Base-by-base conservation (phyloP, 1,284 basidiomycete species). In the Phlebopus sp. region DNA sequence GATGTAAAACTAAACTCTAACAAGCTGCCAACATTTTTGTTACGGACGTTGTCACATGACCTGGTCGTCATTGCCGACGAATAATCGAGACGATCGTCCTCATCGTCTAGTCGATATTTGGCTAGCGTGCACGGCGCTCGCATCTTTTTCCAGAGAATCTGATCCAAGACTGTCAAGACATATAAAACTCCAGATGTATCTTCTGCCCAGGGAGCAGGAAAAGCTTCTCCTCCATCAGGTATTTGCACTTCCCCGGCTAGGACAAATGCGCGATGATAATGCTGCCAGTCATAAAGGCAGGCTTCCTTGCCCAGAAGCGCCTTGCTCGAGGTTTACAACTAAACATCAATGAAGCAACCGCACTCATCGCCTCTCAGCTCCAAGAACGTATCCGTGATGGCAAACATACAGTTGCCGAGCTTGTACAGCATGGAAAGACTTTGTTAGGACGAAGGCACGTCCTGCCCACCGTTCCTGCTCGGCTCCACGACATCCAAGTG, bases 381-480 rank as follows among this genome's bases (percentile, higher is more conserved):
- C 96, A 98, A 51, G 97, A 98, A 68, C 82, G 84, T 41, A 96
- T 97, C 57, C 79, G 96, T n/a, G 95, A 98, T 86, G 96, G 95
- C 4, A 67, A 72, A n/a, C 79, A 93, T 60, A 83, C 82, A 1
- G 95, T 99, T 2, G 81, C 92, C 1, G 80, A 97, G 55, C 73
- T 99, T 17, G 97, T 97, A 95, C 84, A 92, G 47, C 75, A 90
- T 52, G 93, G 94, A 15, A 98, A 95, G 73, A 82, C 81, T 27
- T 69, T 99, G 48, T 78, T 99, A 7, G 96, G 96, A 1, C 75
- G 90, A 29, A 72, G 89, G 48, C 96, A 99, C 68, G 96, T 99
- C n/a, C 75, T 94, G 51, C 83, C 92, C 0, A 79, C 79, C 30
- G 88, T 92, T 2, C 75, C 83, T 1, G 67, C 68, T 5, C 72